Base-by-base conservation (phyloP, 2,329 filamentous ascomycete species). In the Neonectria punicea region DNA sequence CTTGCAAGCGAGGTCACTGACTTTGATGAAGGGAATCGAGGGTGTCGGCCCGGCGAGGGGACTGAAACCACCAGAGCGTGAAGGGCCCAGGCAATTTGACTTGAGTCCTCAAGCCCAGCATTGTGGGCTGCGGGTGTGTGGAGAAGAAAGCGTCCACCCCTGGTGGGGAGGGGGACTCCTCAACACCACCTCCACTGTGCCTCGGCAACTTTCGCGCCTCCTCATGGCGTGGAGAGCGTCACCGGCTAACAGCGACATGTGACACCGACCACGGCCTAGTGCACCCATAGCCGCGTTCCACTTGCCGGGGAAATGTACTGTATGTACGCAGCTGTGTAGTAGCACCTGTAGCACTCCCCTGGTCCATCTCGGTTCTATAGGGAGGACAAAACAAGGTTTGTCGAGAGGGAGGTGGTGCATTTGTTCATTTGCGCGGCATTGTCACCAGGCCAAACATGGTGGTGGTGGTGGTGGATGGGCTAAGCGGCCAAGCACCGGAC, bases 1-100 rank as follows among this genome's bases (percentile, higher is more conserved):
- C 28, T 14, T n/a, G n/a, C 49, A 62, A 53, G 53, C 50, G 60
- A 69, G 60, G 55, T 51, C 55, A n/a, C 61, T 61, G 53, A 50
- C 36, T 50, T 53, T 53, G 61, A 61, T 55, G 61, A 63, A 60
- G 46, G 22, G 61, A 41, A 60, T 57, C 59, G 51, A 63, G 55
- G 55, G 50, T 56, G 36, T 50, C 61, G 61, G 61, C 58, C 61
- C 67, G 49, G 55, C 50, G 58, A 58, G 65, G 65, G 39, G 44
- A 56, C 65, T 69, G 67, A 69, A 67, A 73, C 70, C 57, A 46
- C 61, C 47, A 66, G 58, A 55, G 69, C 64, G 61, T 66, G 67
- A 68, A 55, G 49, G 36, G 39, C 39, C 39, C 39, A 43, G 36
- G 54, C 54, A 32, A 49, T 53, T 58, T 54, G 66, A 46, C 36